phyloP scores from a whole-genome alignment of 345 rosid genomes.

The Orychophragmus violaceus region DNA sequence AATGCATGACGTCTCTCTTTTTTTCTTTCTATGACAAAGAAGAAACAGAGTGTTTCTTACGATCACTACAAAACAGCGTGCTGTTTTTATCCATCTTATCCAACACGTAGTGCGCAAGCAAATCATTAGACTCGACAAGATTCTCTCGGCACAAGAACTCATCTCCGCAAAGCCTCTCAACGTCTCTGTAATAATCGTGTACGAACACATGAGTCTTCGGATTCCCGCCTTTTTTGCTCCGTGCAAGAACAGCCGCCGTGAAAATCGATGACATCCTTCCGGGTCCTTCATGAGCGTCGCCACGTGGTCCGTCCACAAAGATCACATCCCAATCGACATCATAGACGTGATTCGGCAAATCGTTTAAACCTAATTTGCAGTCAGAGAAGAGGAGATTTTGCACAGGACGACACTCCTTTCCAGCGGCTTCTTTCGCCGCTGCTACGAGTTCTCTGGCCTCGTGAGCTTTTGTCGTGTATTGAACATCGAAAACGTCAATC shows the following conservation, averaged over 20 bases:
- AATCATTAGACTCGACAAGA: constrained; percentile 53
- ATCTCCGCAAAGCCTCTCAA: constrained; percentile 68
- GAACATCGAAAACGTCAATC: constrained; percentile 83
- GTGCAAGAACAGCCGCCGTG: constrained; percentile 81
- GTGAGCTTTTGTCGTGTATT: constrained; percentile 71
- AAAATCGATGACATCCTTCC: constrained; percentile 91
- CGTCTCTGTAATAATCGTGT: constrained; percentile 78
- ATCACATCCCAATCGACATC: constrained; percentile 97
- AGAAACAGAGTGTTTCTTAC: constrained; percentile 30
- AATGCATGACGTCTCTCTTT: background rate
- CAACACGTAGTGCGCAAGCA: constrained; percentile 82
- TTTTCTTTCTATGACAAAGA: background rate
- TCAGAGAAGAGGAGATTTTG: constrained; percentile 92
- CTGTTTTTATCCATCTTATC: constrained; percentile 68
- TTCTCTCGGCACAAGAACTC: constrained; percentile 87
- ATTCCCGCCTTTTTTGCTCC: constrained; percentile 77
- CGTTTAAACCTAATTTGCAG: constrained; percentile 79
- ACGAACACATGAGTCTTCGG: constrained; percentile 75
- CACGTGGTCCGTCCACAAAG: constrained; percentile 87
- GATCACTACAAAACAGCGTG: constrained; percentile 26
- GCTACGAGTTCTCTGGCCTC: constrained; percentile 61
- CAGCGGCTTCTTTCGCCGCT: constrained; percentile 46
- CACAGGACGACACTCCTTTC: constrained; percentile 81
- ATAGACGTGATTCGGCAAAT: constrained; percentile 87
- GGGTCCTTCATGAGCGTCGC: constrained; percentile 52